phyloP scores from a whole-genome alignment of 2,329 filamentous ascomycete species.

The Apiospora koreana region DNA sequence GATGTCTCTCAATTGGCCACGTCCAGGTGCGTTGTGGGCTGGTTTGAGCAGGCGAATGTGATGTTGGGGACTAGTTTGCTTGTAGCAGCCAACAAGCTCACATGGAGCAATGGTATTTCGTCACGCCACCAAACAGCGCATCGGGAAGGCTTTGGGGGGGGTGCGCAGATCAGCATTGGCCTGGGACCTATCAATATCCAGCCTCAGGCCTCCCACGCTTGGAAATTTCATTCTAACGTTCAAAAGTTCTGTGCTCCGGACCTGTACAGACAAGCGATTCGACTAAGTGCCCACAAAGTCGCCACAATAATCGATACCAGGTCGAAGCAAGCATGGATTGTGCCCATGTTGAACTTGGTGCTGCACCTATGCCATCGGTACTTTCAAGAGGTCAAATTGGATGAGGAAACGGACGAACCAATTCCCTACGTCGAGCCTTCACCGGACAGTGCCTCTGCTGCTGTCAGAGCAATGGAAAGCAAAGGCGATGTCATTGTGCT shows the following conservation, averaged over 20 bases:
- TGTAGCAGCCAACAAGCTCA: background rate
- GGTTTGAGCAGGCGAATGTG: background rate
- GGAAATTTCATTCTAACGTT: background rate
- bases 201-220: background rate
- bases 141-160: background rate
- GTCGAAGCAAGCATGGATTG: background rate
- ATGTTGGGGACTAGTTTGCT: background rate
- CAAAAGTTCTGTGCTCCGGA: background rate
- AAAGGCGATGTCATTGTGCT: background rate
- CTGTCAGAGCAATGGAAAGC: background rate
- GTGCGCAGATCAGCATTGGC: background rate
- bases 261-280: background rate
- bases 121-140: background rate
- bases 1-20: background rate
- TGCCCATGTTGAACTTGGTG: background rate
- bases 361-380: background rate
- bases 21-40: background rate
- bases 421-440: background rate
- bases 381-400: background rate
- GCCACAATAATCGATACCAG: background rate
- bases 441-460: background rate
- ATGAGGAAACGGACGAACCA: background rate
- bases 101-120: background rate
- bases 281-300: background rate
- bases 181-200: background rate